Base-by-base conservation (phyloP, 176 grass and related monocot genomes). In the Cenchrus americanus region DNA sequence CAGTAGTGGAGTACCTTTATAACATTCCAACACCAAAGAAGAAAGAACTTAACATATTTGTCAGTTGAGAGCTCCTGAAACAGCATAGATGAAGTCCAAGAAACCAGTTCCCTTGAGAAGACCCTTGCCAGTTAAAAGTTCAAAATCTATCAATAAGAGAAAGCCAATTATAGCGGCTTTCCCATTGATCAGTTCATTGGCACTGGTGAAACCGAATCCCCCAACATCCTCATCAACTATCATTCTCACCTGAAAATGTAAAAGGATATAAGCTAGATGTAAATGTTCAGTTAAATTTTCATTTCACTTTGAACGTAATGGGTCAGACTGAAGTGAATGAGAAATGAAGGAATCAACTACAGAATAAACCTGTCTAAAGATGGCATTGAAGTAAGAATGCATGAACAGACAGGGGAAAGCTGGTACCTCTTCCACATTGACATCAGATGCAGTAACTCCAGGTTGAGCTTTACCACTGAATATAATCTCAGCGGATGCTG, bases 161-260 rank as follows among this genome's bases (percentile, higher is more conserved):
- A 98, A 98, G 71, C 96, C 96, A 64, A 98, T 95, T 87, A 94
- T 94, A 75, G 96, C 96, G 26, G 89, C 89, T 90, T 93, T 95
- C 67, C 96, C 96, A 40, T 98, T 98, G 50, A 98, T 85, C 58
- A 95, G 42, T 83, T 98, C 96, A 77, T 95, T 95, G 41, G 41
- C 84, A 17, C 49, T 43, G 10, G 77, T 96, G 79, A 98, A 98
- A 85, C 96, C 96, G 71, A 98, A 98, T 76, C 93, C 96, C 90
- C 90, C 96, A 12, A 73, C 84, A 47, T 93, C 85, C 66, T 98
- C 96, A 22, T 94, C 96, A 3, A 98, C 86, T 15, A 98, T 84
- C 96, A 98, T 98, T 78, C 91, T 87, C 43, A 98, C 96, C 96
- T 98, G 82, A 80, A 84, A 92, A 43, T 59, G 11, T 3, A 66